Evolutionary conservation across 1,139 yeast species (phyloP).

Genomic region (Pichia sp.): DNA sequence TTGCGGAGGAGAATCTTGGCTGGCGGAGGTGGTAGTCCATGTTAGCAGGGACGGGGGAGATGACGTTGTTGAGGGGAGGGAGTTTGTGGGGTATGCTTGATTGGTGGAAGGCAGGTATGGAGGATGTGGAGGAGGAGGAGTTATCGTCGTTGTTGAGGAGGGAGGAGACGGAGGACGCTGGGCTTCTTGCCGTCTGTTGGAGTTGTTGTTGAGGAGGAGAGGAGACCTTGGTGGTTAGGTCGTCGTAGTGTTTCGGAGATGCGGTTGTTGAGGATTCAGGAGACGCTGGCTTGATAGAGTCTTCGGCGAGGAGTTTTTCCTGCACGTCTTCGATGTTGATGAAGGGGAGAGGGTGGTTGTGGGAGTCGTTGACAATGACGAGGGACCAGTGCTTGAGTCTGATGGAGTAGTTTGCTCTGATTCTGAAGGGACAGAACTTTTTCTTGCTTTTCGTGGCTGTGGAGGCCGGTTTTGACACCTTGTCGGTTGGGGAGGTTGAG

Average conservation of each 20-base stretch:
- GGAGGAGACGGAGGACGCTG: not conserved
- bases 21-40: no score
- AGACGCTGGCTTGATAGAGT: not conserved
- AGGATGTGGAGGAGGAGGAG: no score
- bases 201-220: not conserved
- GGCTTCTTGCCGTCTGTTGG: no score
- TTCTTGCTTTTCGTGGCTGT: constrained; percentile 13
- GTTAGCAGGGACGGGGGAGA: no score
- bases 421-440: constrained; percentile 58
- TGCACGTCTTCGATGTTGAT: constrained; percentile 3
- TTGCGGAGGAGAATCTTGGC: not conserved
- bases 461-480: not conserved
- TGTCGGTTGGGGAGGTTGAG: constrained; percentile 14
- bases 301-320: constrained; percentile 1
- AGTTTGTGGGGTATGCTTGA: no score
- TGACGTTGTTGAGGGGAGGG: constrained; percentile 1
- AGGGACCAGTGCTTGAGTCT: constrained; percentile 58
- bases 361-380: constrained; percentile 56
- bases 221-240: not conserved
- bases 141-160: not conserved
- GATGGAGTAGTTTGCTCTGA: constrained; percentile 63
- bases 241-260: no score
- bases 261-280: no score
- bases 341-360: constrained; percentile 33
- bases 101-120: no score